Conservation (phyloP, 192 early-diverging fungal species). For the Coemansia sp. region DNA sequence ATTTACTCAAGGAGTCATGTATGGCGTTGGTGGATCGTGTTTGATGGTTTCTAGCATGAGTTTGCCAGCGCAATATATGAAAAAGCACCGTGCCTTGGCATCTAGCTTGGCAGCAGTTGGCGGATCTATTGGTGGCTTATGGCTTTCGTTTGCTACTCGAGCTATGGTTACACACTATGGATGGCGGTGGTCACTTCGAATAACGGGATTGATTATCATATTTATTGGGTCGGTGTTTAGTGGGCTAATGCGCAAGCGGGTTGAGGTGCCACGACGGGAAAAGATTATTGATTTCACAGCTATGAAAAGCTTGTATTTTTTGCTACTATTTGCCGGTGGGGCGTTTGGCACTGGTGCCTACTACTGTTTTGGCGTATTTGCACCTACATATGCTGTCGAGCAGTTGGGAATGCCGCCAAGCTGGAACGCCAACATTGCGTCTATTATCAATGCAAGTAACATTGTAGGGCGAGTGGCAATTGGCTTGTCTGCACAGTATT, state of each 20-base stretch:
- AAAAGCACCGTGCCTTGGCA: slow-evolving; percentile 63
- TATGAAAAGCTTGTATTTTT: slow-evolving; percentile 19
- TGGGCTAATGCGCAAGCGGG: slow-evolving; percentile 24
- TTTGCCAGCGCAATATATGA: slow-evolving; percentile 71
- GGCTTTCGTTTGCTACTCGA: slow-evolving; percentile 58
- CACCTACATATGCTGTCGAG: slow-evolving; percentile 13
- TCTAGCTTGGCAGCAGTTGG: slow-evolving; percentile 71
- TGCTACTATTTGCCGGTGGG: slow-evolving; percentile 18
- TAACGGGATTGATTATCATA: slow-evolving; percentile 58
- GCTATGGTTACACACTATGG: slow-evolving; percentile 59
- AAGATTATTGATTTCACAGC: slow-evolving; percentile 21
- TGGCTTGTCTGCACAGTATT: slow-evolving; percentile 20
- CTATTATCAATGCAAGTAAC: slow-evolving; percentile 34
- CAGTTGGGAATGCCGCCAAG: slow-evolving; percentile 10
- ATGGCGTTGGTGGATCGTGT: slow-evolving; percentile 65
- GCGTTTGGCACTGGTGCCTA: slow-evolving; percentile 20
- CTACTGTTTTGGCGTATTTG: slow-evolving; percentile 5
- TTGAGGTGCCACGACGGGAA: slow-evolving; percentile 14
- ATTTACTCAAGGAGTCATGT: slow-evolving; percentile 72
- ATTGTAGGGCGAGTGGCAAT: slow-evolving; percentile 32
- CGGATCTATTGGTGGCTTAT: slow-evolving; percentile 69
- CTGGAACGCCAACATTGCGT: slow-evolving; percentile 35
- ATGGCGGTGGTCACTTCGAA: slow-evolving; percentile 66
- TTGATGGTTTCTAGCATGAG: slow-evolving; percentile 64
- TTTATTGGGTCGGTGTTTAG: background rate